These are phyloP conservation scores for Strobilomyces dryophilus DNA, from an alignment of 768 basidiomycete genomes.

Conservation along the genomic window DNA sequence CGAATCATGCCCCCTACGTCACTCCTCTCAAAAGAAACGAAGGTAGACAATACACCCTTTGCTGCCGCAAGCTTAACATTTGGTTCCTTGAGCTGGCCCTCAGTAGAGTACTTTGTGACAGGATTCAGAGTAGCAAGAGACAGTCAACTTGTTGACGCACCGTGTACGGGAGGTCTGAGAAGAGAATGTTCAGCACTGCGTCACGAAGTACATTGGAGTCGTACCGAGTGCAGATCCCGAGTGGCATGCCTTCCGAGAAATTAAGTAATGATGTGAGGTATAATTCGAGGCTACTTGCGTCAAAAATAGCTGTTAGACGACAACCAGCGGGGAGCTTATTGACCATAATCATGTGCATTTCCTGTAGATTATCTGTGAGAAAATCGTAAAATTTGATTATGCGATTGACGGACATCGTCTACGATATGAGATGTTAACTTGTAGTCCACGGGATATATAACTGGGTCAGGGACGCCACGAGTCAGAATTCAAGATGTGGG, in stretches of 20 bases:
- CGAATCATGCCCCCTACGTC: conserved; percentile 78
- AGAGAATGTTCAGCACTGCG: background rate
- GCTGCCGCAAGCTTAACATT: conserved; percentile 87
- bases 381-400: background rate
- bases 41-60: conserved; percentile 75
- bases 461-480: conserved; percentile 31
- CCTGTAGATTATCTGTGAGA: conserved; percentile 31
- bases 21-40: conserved; percentile 69
- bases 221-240: conserved; percentile 84
- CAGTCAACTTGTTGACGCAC: conserved; percentile 30
- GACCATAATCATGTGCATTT: conserved; percentile 79
- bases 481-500: background rate
- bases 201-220: conserved; percentile 10
- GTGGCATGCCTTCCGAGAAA: conserved; percentile 63
- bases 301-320: conserved; percentile 79
- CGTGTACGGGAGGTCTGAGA: conserved; percentile 62
- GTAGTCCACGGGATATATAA: conserved; percentile 83
- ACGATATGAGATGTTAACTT: conserved; percentile 71
- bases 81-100: conserved; percentile 93
- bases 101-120: conserved; percentile 73
- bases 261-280: background rate
- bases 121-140: background rate
- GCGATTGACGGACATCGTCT: conserved; percentile 68
- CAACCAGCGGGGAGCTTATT: conserved; percentile 79
- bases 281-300: conserved; percentile 44